Conservation (phyloP, 176 grass and related monocot genomes). For the Ananas comosus region DNA sequence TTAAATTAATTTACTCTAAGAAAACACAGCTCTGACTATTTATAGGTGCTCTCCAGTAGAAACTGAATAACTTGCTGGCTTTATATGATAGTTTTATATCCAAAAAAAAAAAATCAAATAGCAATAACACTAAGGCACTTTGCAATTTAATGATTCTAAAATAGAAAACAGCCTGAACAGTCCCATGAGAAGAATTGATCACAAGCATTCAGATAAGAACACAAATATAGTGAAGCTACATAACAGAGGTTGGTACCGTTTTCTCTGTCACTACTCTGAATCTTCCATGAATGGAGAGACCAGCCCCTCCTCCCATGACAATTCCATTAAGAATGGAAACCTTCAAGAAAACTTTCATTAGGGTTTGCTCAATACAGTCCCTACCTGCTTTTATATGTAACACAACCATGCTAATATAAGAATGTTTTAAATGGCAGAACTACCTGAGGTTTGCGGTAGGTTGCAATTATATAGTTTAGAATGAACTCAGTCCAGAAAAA, state of each 20-base stretch:
- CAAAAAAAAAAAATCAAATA: too few species aligned
- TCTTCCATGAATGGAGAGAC: conserved; percentile 87
- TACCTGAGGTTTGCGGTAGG: conserved; percentile 83
- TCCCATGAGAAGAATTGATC: neutral
- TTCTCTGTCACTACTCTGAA: conserved; percentile 84
- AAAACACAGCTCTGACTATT: too few species aligned
- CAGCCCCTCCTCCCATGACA: conserved; percentile 85
- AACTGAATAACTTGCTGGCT: too few species aligned
- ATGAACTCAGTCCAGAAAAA: conserved; percentile 72
- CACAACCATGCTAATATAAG: neutral
- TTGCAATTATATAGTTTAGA: conserved; percentile 86
- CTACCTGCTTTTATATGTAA: neutral
- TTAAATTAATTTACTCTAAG: neutral
- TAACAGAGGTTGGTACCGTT: conserved; percentile 40
- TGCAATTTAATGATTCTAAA: too few species aligned
- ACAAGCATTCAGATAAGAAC: neutral
- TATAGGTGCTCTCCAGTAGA: too few species aligned
- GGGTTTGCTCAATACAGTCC: neutral
- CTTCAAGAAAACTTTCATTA: conserved; percentile 26
- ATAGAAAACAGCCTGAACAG: too few species aligned
- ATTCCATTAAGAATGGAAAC: conserved; percentile 89
- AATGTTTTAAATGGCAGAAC: conserved; percentile 15
- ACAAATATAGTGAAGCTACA: neutral
- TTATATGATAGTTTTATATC: too few species aligned
- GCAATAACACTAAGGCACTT: too few species aligned